Evolutionary conservation across 768 basidiomycete genomes (phyloP), one percentile per base, ranked within the genome.

Genomic region (Postia placenta): DNA sequence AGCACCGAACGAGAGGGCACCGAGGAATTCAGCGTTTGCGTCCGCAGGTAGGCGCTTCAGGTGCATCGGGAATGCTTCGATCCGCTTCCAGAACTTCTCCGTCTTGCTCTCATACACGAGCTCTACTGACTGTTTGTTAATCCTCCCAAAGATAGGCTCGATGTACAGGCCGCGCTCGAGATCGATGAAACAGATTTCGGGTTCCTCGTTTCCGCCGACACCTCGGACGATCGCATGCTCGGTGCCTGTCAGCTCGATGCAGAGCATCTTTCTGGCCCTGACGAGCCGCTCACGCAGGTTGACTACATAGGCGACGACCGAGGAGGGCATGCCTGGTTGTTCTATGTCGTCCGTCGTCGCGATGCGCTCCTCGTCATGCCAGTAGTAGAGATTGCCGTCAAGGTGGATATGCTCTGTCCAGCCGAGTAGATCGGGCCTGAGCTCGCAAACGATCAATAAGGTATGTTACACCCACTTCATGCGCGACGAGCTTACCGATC

Each of bases 341-440:
- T 11, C 7, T 6, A 39, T 33, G 38, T 39, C 38, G 38, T 39
- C 38, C 15, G 38, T 14, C 11, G 38, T 39, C 15, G 19, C 38
- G 38, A 39, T 14, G 15, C 38, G 38, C 15, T 39, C 15, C 38
- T 39, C 38, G 19, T 7, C 9, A 22, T 39, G 38, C 9, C 19
- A 19, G 17, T 39, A 39, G 38, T 39, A 39, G 38, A 39, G 7
- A 17, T 19, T 73, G 58, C 70, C 70, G 52, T 73, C 74, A n/a
- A 74, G 71, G 51, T 75, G 73, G 38, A 60, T 33, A 48, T 63
- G 64, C 47, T 60, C 60, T 38, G 61, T 58, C 75, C 75, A 76
- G 9, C 30, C 49, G 28, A 39, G 5, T 11, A 39, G 19, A 9
- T 39, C 38, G 15, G 17, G 20, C 17, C 38, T 39, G 15, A 33